Base-by-base conservation (phyloP, 768 basidiomycete species). In the Termitomyces sp. region DNA sequence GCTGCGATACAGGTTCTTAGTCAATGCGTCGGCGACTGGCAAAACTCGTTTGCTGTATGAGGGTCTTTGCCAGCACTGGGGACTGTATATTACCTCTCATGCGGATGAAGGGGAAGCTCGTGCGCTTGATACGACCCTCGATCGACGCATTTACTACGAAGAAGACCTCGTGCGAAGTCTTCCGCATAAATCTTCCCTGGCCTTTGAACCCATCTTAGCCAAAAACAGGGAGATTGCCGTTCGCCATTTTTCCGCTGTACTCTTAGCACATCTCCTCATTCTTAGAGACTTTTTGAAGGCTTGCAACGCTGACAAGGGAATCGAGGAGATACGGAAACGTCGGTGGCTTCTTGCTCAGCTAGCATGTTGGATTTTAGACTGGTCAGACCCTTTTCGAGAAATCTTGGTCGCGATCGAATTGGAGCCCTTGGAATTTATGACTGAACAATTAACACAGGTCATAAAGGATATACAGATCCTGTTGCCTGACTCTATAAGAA, bases 1-100 rank as follows among this genome's bases (percentile, higher is more conserved):
- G 20, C 22, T 7, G 3, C 15, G 1, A 6, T 13, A 24, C 28
- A 60, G 59, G 22, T 60, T 60, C 8, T 18, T 55, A 7, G 59
- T 60, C n/a, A 60, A 60, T 3, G 53, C 59, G 1, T 60, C 59
- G 12, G 59, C 53, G 15, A 55, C 53, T 48, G 59, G 59, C 3
- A 60, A 60, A n/a, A 60, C 59, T 24, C 53, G 54, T 20, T 38
- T 50, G 11, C 4, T 50, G 0, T 50, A 50, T 6, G 49, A 50
- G 18, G 32, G 49, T n/a, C 32, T 50, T n/a, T 50, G 49, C 3
- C 32, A 50, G 16, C 28, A 32, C 16, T 49, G 48, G 48, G 44
- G 48, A 49, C 15, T 49, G 2, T 49, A 49, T 32, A 8, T 49
- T 0, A 49, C 48, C 3, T 49, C 7, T 32, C 48, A 46, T 24